Evolutionary conservation across 202 grass and related monocot genomes (phyloP).

Genomic region (Setaria italica): DNA sequence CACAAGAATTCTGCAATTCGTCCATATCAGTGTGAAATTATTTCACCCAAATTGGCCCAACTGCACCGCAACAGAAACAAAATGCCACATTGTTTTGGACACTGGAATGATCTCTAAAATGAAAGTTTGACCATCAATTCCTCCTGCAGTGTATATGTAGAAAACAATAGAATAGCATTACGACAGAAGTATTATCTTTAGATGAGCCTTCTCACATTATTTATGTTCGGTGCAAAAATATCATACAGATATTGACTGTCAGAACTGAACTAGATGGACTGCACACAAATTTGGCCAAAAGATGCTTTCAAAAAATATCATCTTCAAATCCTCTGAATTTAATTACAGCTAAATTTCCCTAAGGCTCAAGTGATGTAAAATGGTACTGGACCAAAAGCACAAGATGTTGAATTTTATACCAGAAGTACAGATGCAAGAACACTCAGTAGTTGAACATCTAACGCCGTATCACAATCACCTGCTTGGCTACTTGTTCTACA

Average conservation of each 20-base stretch:
- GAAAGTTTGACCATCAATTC: not conserved
- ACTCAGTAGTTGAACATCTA: not conserved
- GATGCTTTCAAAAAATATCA: not conserved
- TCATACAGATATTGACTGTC: not conserved
- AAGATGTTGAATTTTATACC: not conserved
- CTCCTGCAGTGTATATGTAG: not conserved
- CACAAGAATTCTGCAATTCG: not conserved
- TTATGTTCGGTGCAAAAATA: not conserved
- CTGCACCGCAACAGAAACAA: not conserved
- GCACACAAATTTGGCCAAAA: not conserved
- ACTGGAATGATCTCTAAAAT: not conserved
- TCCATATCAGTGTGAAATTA: not conserved
- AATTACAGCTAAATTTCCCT: not conserved
- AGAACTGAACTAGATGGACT: not conserved
- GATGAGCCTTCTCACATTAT: not conserved
- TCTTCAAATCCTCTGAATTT: not conserved
- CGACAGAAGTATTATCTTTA: not conserved
- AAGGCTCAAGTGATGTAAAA: not conserved
- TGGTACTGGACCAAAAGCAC: not conserved
- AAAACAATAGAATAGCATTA: not conserved
- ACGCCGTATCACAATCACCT: not conserved
- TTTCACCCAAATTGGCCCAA: not conserved
- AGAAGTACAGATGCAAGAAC: not conserved
- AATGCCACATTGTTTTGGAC: not conserved
- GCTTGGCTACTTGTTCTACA: not conserved